Percentiles rank a stretch among this genome's conserved stretches.
Evolutionary conservation across 768 basidiomycete species (phyloP).

Genomic region (Trametes maxima): DNA sequence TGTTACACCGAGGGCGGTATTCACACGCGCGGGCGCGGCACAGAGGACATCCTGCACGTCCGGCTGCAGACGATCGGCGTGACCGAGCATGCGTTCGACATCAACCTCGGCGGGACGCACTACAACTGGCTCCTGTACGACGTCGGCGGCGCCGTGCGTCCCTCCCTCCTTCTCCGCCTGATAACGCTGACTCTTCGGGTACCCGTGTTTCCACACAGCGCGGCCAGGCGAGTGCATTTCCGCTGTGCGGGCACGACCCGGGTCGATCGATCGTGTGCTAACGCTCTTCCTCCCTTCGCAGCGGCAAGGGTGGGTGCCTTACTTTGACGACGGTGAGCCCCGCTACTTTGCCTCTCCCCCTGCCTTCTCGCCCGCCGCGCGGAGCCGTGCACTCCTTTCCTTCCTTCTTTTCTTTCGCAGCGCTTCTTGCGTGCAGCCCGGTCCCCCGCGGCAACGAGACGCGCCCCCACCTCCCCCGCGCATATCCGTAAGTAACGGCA

Average conservation of each 20-base stretch:
- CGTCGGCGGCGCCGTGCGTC: slow-evolving; percentile 78
- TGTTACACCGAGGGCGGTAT: slow-evolving; percentile 1
- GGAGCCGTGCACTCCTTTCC: background rate
- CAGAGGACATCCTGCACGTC: slow-evolving; percentile 79
- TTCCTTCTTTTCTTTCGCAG: background rate
- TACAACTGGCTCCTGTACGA: slow-evolving; percentile 84
- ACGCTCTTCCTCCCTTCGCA: slow-evolving; percentile 30
- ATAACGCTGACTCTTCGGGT: background rate
- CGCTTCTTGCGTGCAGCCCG: background rate
- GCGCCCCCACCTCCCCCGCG: too few relatives aligned
- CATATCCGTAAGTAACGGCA: too few relatives aligned
- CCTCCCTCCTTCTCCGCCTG: slow-evolving; percentile 8
- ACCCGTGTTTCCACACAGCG: slow-evolving; percentile 41
- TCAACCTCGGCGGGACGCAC: slow-evolving; percentile 59
- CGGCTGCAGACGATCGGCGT: slow-evolving; percentile 82
- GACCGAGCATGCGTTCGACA: slow-evolving; percentile 73
- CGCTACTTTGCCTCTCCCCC: background rate
- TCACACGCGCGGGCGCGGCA: slow-evolving; percentile 1
- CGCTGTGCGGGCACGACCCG: slow-evolving; percentile 20
- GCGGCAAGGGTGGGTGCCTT: slow-evolving; percentile 83
- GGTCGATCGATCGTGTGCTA: slow-evolving; percentile 12
- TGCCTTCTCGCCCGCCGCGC: slow-evolving; percentile 16
- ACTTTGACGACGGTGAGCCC: slow-evolving; percentile 77
- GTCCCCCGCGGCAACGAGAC: background rate
- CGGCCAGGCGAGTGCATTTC: slow-evolving; percentile 52